Percentiles rank a stretch among this genome's conserved stretches.
Conservation (phyloP, 2,329 filamentous ascomycete species). For the Pezicula neosporulosa region DNA sequence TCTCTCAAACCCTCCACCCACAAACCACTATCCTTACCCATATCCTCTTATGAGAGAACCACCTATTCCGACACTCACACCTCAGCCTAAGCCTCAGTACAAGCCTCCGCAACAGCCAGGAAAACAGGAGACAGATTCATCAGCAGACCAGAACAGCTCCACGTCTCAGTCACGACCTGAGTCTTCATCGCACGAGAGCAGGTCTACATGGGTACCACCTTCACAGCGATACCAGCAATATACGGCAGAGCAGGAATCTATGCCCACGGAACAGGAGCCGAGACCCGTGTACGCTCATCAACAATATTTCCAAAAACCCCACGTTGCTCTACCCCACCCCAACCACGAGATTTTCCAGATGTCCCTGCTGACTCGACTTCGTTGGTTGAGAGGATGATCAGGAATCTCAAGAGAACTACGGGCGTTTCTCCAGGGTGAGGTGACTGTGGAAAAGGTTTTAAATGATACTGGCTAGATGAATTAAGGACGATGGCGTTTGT, state of each 20-base stretch:
- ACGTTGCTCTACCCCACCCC: neutral
- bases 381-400: slow-evolving; percentile 50
- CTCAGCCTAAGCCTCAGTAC: neutral
- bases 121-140: neutral
- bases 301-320: slow-evolving; percentile 15
- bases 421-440: neutral
- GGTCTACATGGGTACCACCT: neutral
- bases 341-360: slow-evolving; percentile 23
- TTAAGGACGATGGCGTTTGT: neutral
- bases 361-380: slow-evolving; percentile 29
- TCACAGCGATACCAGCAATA: neutral
- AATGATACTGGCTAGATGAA: neutral
- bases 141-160: no score
- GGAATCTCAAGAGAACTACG: slow-evolving; percentile 39
- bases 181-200: neutral
- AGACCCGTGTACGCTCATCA: slow-evolving; percentile 21
- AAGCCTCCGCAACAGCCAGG: slow-evolving; percentile 4
- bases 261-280: slow-evolving; percentile 1
- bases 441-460: neutral
- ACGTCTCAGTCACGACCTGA: no score
- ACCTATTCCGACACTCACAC: neutral
- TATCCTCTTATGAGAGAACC: neutral
- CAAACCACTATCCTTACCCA: neutral
- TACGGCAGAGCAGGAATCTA: neutral
- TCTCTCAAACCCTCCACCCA: neutral